phyloP scores from a whole-genome alignment of 2,329 filamentous ascomycete species.

The Colletotrichum sp. region DNA sequence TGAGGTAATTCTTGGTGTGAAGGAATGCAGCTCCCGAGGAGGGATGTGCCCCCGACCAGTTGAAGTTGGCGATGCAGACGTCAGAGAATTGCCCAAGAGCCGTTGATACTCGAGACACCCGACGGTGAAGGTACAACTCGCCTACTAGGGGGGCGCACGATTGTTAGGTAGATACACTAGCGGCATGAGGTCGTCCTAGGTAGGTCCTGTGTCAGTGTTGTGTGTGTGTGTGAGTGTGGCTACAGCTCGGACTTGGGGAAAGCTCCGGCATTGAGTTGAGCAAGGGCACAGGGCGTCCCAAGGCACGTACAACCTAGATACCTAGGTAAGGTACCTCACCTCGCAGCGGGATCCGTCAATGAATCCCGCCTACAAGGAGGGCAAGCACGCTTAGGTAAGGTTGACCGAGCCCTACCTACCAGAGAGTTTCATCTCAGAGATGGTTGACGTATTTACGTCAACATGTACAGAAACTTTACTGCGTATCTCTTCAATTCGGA shows the following conservation, averaged over 20 bases:
- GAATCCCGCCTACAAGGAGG: background rate
- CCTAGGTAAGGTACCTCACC: background rate
- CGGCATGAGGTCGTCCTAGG: background rate
- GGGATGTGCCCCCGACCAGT: background rate
- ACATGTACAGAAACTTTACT: background rate
- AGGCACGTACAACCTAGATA: background rate
- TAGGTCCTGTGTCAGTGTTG: background rate
- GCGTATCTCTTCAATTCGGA: background rate
- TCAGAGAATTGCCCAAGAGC: background rate
- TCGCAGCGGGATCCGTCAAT: conserved; percentile 11
- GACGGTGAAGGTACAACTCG: background rate
- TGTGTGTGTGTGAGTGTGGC: background rate
- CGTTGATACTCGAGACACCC: background rate
- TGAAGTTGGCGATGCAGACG: background rate
- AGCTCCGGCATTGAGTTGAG: background rate
- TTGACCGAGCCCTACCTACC: background rate
- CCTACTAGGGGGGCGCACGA: background rate
- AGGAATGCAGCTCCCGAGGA: background rate
- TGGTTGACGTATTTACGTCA: background rate
- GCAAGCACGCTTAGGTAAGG: background rate
- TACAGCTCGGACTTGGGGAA: conserved; percentile 13
- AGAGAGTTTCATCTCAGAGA: background rate
- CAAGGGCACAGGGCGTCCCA: background rate
- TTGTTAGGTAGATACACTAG: background rate
- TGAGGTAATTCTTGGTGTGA: background rate